phyloP scores from a whole-genome alignment of 2,329 filamentous ascomycete genomes.

The Fusarium domesticum region DNA sequence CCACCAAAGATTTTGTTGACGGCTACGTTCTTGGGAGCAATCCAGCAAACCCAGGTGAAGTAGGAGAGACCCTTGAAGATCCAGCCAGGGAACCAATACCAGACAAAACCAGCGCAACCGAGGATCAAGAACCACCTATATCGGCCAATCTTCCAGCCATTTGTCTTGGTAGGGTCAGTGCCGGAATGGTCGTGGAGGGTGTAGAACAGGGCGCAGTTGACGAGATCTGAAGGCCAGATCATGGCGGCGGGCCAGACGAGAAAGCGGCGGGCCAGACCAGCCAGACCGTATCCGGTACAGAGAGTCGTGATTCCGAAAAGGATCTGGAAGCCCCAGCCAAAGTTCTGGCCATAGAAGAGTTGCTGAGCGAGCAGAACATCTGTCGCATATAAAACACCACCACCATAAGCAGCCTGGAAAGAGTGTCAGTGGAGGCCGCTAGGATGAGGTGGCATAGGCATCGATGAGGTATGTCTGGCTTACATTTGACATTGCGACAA shows the following conservation, averaged over 20 bases:
- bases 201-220: slow-evolving; percentile 52
- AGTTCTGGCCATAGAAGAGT: slow-evolving; percentile 56
- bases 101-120: slow-evolving; percentile 48
- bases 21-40: slow-evolving; percentile 58
- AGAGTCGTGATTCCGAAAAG: slow-evolving; percentile 54
- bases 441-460: not conserved
- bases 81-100: slow-evolving; percentile 62
- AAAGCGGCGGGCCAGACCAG: slow-evolving; percentile 52
- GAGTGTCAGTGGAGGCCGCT: slow-evolving; percentile 15
- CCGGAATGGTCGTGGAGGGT: slow-evolving; percentile 45
- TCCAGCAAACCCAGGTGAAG: slow-evolving; percentile 61
- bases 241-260: slow-evolving; percentile 54
- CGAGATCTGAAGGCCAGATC: slow-evolving; percentile 56
- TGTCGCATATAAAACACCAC: slow-evolving; percentile 56
- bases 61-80: slow-evolving; percentile 61
- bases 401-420: slow-evolving; percentile 54
- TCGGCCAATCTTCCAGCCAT: slow-evolving; percentile 62
- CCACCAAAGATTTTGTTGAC: slow-evolving; percentile 63
- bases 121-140: slow-evolving; percentile 62
- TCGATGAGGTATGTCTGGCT: slow-evolving; percentile 25
- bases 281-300: slow-evolving; percentile 56
- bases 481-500: slow-evolving; percentile 63
- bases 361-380: slow-evolving; percentile 49
- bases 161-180: slow-evolving; percentile 48
- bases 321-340: slow-evolving; percentile 53